Conservation (phyloP, 2,329 filamentous ascomycete genomes). For the Xylariaceae sp. region DNA sequence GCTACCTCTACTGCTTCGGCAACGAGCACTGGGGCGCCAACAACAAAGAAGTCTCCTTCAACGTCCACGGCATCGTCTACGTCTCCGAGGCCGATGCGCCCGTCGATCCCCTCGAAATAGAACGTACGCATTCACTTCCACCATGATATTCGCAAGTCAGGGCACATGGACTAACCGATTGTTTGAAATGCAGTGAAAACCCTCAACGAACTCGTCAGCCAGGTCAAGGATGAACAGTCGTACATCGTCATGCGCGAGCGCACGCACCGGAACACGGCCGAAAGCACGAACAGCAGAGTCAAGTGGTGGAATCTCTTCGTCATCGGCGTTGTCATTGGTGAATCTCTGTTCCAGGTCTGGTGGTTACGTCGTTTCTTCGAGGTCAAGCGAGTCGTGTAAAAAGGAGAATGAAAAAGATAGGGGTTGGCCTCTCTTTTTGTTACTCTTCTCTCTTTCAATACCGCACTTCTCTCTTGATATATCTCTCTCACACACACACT, state of each 20-base stretch:
- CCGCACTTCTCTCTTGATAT: too few species aligned
- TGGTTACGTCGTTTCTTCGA: slow-evolving; percentile 99
- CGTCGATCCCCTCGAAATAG: slow-evolving; percentile 81
- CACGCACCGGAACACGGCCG: slow-evolving; percentile 95
- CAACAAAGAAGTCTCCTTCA: slow-evolving; percentile 98
- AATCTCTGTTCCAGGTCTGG: slow-evolving; percentile 98
- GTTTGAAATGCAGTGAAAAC: slow-evolving; percentile 62
- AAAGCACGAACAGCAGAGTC: slow-evolving; percentile 94
- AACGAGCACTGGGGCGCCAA: slow-evolving; percentile 97
- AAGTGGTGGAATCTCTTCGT: slow-evolving; percentile 99
- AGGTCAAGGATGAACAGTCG: slow-evolving; percentile 95
- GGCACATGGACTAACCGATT: slow-evolving; percentile 3
- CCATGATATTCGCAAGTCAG: background rate
- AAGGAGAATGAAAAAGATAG: slow-evolving; percentile 32
- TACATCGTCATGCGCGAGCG: slow-evolving; percentile 95
- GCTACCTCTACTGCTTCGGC: slow-evolving; percentile 96
- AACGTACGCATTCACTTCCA: slow-evolving; percentile 56
- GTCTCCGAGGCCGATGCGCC: slow-evolving; percentile 81
- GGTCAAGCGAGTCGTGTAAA: slow-evolving; percentile 63
- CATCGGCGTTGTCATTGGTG: slow-evolving; percentile 77
- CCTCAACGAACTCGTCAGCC: slow-evolving; percentile 77
- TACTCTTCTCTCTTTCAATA: slow-evolving; percentile 18
- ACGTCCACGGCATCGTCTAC: slow-evolving; percentile 97
- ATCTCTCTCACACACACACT: too few species aligned
- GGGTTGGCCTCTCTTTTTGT: background rate